phyloP scores from a whole-genome alignment of 768 basidiomycete species.

The Collybia nuda region DNA sequence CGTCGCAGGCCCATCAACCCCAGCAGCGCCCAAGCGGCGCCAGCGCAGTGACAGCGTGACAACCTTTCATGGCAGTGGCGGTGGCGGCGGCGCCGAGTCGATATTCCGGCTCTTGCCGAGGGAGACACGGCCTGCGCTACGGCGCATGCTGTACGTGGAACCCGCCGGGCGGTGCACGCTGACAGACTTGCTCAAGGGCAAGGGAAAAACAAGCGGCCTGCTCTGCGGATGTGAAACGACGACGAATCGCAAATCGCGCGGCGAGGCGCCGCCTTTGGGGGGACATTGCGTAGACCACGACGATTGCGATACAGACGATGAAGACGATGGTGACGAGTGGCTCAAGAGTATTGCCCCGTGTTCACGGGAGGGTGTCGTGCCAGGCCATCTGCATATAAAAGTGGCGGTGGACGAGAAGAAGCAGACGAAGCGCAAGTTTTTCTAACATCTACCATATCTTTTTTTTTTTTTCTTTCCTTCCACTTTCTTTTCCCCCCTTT shows the following conservation, averaged over 20 bases:
- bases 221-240: conserved; percentile 72
- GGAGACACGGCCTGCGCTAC: conserved; percentile 85
- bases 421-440: conserved; percentile 68
- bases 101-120: conserved; percentile 96
- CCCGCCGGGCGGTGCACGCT: conserved; percentile 88
- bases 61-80: conserved; percentile 72
- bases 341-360: conserved; percentile 72
- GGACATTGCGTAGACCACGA: conserved; percentile 65
- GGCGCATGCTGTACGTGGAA: conserved; percentile 93
- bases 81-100: conserved; percentile 80
- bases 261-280: conserved; percentile 36
- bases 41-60: conserved; percentile 50
- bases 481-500: background rate
- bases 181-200: conserved; percentile 84
- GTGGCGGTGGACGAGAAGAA: conserved; percentile 78
- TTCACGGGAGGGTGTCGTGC: conserved; percentile 41
- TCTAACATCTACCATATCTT: conserved; percentile 34
- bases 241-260: background rate
- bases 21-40: conserved; percentile 7
- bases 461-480: conserved; percentile 2
- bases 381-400: conserved; percentile 72
- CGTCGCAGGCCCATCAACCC: conserved; percentile 8
- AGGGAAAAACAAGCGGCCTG: conserved; percentile 70
- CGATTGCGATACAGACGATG: conserved; percentile 62
- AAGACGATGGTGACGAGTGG: conserved; percentile 89